Percentiles rank a stretch among this genome's conserved stretches.
These are phyloP conservation scores for Chrysanthemum makinoi DNA, from an alignment of 129 eudicot genomes.

Conservation along the genomic window DNA sequence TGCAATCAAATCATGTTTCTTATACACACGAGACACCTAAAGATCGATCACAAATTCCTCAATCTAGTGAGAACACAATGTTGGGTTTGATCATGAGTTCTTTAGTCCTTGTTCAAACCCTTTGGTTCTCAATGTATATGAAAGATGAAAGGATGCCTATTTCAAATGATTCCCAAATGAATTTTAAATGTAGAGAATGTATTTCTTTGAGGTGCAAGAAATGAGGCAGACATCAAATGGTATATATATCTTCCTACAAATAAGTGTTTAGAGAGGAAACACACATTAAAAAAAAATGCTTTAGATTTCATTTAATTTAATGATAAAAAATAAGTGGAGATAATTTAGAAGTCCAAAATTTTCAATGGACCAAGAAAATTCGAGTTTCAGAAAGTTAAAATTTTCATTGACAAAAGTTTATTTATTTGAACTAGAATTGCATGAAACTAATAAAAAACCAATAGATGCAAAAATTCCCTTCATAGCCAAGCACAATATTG, in stretches of 20 bases:
- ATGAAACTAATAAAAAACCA: neutral
- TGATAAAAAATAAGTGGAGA: constrained; percentile 18
- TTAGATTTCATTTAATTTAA: constrained; percentile 1
- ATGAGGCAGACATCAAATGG: constrained; percentile 28
- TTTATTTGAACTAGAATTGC: neutral
- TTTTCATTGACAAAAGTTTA: neutral
- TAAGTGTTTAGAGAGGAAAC: constrained; percentile 18
- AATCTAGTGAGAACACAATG: neutral
- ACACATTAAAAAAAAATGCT: constrained; percentile 16
- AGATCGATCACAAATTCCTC: constrained; percentile 13
- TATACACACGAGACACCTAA: neutral
- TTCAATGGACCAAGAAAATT: constrained; percentile 26
- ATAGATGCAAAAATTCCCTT: neutral
- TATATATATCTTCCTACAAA: constrained; percentile 29
- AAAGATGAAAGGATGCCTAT: neutral
- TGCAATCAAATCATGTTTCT: constrained; percentile 21
- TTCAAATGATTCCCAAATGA: neutral
- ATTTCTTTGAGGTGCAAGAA: constrained; percentile 32
- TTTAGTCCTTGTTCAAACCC: constrained; percentile 12
- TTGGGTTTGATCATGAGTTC: constrained; percentile 16
- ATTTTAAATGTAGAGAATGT: constrained; percentile 13
- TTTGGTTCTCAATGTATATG: neutral
- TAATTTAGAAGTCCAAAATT: neutral
- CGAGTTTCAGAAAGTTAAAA: neutral
- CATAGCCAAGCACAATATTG: no score